Conservation (phyloP, 1,284 basidiomycete genomes). For the Tilletia horrida region DNA sequence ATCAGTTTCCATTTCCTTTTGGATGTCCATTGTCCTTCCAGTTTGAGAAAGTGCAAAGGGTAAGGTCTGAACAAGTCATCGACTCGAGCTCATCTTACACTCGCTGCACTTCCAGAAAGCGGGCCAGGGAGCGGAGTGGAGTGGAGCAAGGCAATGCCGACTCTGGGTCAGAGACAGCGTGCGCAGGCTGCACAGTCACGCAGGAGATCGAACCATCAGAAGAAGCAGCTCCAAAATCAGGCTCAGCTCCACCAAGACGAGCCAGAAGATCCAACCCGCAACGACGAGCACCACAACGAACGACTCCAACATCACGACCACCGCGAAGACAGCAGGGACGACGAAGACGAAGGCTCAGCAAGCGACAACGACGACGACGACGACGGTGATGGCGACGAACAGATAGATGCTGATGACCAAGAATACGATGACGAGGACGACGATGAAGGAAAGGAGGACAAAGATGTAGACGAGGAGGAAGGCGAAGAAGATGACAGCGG, state of each 20-base stretch:
- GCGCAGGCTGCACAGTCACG: slow-evolving; percentile 12
- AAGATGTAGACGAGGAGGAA: background rate
- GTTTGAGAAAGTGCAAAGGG: too few species aligned
- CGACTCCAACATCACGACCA: background rate
- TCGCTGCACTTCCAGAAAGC: too few species aligned
- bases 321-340: background rate
- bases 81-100: too few species aligned
- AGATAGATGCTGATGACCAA: background rate
- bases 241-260: background rate
- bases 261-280: background rate
- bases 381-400: background rate
- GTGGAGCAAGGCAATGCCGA: background rate
- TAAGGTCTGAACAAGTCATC: too few species aligned
- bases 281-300: background rate
- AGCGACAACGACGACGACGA: background rate
- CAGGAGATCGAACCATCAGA: background rate
- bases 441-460: background rate
- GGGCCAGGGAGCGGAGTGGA: too few species aligned
- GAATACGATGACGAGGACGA: background rate
- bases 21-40: too few species aligned
- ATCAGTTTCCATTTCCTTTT: too few species aligned
- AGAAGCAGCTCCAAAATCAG: background rate
- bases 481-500: background rate
- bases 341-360: background rate
- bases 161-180: slow-evolving; percentile 11